Percentiles rank a stretch among this genome's conserved stretches.
phyloP scores from a whole-genome alignment of 106 monocot genomes.

The Dioscorea dumetorum region DNA sequence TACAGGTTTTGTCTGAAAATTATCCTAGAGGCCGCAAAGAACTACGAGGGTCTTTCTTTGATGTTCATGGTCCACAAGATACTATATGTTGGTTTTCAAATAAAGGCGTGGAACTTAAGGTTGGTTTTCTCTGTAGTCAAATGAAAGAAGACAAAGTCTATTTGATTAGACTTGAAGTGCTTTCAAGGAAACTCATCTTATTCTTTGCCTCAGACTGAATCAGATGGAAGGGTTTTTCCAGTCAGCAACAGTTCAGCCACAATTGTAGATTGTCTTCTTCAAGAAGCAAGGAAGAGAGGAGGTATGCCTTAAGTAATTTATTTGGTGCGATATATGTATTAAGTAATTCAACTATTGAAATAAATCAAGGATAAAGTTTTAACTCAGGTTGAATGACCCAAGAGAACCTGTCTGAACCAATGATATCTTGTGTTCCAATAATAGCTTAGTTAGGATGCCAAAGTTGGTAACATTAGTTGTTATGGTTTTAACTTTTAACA shows the following conservation, averaged over 20 bases:
- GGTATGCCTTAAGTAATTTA: slow-evolving; percentile 32
- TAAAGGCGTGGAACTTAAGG: slow-evolving; percentile 91
- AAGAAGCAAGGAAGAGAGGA: slow-evolving; percentile 69
- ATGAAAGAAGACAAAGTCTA: no score
- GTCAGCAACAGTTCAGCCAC: slow-evolving; percentile 74
- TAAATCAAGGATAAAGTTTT: no score
- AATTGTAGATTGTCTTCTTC: slow-evolving; percentile 85
- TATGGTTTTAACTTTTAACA: no score
- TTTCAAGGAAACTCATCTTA: slow-evolving; percentile 5
- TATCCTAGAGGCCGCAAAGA: slow-evolving; percentile 95
- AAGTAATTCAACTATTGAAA: no score
- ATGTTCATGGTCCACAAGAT: slow-evolving; percentile 79
- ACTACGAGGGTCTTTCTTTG: slow-evolving; percentile 81
- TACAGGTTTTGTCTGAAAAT: slow-evolving; percentile 65
- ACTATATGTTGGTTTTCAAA: slow-evolving; percentile 86
- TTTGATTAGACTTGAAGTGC: no score
- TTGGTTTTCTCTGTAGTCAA: not conserved
- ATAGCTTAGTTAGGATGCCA: no score
- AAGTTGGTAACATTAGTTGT: no score
- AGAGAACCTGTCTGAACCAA: no score
- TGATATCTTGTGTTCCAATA: no score
- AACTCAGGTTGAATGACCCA: no score
- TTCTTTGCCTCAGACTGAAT: slow-evolving; percentile 61
- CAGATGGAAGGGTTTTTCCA: slow-evolving; percentile 98
- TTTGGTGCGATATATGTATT: not conserved